Evolutionary conservation across 2,329 filamentous ascomycete species (phyloP).

Genomic region (Fusarium ramigenum): DNA sequence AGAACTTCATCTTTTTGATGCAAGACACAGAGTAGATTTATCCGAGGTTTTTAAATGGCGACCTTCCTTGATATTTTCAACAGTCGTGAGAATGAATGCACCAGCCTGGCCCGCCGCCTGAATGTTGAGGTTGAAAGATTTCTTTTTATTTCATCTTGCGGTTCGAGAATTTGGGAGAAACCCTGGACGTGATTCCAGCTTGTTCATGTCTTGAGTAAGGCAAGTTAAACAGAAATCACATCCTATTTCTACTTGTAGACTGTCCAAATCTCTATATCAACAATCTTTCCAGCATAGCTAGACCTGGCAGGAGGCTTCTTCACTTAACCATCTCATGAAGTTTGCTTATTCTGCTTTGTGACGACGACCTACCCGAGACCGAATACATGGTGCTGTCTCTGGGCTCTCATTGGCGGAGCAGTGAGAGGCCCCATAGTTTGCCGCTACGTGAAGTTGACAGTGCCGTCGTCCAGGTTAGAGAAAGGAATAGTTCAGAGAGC

Average conservation of each 20-base stretch:
- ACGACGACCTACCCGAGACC: not conserved
- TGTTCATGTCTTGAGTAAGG: not conserved
- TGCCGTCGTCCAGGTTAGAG: not conserved
- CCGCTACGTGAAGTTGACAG: not conserved
- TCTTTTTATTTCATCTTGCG: not conserved
- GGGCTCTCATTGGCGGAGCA: not conserved
- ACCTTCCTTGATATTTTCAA: rapidly evolving
- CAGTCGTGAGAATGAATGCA: not conserved
- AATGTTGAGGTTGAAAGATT: rapidly evolving
- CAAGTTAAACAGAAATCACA: not conserved
- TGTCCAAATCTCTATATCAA: too few relatives aligned
- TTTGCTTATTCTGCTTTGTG: not conserved
- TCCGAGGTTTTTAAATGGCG: not conserved
- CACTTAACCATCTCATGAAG: too few relatives aligned
- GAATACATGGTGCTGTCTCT: too few relatives aligned
- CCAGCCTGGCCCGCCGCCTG: not conserved
- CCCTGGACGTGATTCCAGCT: too few relatives aligned
- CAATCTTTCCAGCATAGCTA: too few relatives aligned
- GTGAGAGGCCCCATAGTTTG: not conserved
- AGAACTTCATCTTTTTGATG: not conserved
- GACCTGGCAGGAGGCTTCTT: not conserved
- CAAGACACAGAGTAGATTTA: not conserved
- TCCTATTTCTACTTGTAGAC: not conserved
- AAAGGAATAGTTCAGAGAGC: not conserved
- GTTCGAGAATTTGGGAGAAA: too few relatives aligned